Conservation (phyloP, 2,329 filamentous ascomycete genomes). For the Sarocladiaceae sp. region DNA sequence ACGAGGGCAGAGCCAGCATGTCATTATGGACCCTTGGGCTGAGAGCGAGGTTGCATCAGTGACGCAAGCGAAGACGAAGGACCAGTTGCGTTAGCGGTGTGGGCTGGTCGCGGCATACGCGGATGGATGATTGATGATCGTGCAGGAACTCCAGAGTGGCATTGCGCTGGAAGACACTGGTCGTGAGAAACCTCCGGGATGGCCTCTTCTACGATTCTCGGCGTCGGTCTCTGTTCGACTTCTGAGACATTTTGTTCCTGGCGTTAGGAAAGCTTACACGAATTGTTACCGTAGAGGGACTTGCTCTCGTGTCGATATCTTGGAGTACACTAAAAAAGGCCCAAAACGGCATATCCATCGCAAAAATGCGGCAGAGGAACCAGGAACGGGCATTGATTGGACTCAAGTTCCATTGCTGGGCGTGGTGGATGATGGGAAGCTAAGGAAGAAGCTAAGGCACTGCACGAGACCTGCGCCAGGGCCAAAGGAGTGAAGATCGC, state of each 20-base stretch:
- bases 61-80: constrained; percentile 4
- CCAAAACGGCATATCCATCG: background rate
- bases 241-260: too few species aligned
- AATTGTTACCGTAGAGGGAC: too few species aligned
- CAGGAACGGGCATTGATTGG: background rate
- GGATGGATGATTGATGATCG: background rate
- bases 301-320: too few species aligned
- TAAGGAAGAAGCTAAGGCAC: background rate
- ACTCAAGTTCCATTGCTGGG: too few species aligned
- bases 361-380: background rate
- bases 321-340: background rate
- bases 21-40: constrained; percentile 1
- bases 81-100: background rate
- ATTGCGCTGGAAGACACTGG: too few species aligned
- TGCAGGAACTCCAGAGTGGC: too few species aligned
- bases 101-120: constrained; percentile 1
- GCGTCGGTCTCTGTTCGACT: too few species aligned
- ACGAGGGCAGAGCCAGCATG: background rate
- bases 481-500: background rate
- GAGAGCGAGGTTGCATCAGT: constrained; percentile 6
- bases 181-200: too few species aligned
- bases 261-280: too few species aligned
- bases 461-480: background rate
- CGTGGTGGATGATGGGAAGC: background rate
- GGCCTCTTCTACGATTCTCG: too few species aligned